These are phyloP conservation scores for Calonectria multiphialidica DNA, from an alignment of 2,329 filamentous ascomycete genomes.

Conservation along the genomic window DNA sequence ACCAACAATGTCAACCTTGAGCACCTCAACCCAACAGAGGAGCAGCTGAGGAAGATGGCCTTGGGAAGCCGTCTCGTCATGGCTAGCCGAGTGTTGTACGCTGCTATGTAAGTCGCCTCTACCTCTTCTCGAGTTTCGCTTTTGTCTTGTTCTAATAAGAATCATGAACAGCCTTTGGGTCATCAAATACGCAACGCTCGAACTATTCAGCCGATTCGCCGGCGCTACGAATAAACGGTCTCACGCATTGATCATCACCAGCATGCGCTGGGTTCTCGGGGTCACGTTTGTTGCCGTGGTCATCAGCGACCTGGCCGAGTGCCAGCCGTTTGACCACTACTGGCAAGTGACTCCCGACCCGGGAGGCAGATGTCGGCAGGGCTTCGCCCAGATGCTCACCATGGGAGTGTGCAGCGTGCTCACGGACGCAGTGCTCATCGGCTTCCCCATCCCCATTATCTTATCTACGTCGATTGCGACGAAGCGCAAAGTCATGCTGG, in stretches of 20 bases:
- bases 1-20: slow-evolving; percentile 83
- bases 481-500: slow-evolving; percentile 82
- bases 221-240: slow-evolving; percentile 81
- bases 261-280: slow-evolving; percentile 78
- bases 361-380: slow-evolving; percentile 83
- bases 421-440: slow-evolving; percentile 85
- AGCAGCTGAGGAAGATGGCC: slow-evolving; percentile 66
- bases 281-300: slow-evolving; percentile 83
- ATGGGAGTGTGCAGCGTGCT: slow-evolving; percentile 87
- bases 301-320: slow-evolving; percentile 84
- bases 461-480: slow-evolving; percentile 79
- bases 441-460: slow-evolving; percentile 89
- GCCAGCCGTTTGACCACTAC: slow-evolving; percentile 77
- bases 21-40: slow-evolving; percentile 26
- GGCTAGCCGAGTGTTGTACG: slow-evolving; percentile 84
- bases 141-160: slow-evolving; percentile 21
- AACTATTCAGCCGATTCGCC: slow-evolving; percentile 89
- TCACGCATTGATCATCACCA: slow-evolving; percentile 76
- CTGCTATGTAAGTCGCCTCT: slow-evolving; percentile 76
- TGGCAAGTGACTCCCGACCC: slow-evolving; percentile 87
- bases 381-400: slow-evolving; percentile 84
- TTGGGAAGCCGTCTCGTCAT: slow-evolving; percentile 85
- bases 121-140: not conserved
- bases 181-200: slow-evolving; percentile 87
- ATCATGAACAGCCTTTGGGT: slow-evolving; percentile 78